phyloP scores from a whole-genome alignment of 2,329 filamentous ascomycete genomes.

The Scedosporium dehoogii region DNA sequence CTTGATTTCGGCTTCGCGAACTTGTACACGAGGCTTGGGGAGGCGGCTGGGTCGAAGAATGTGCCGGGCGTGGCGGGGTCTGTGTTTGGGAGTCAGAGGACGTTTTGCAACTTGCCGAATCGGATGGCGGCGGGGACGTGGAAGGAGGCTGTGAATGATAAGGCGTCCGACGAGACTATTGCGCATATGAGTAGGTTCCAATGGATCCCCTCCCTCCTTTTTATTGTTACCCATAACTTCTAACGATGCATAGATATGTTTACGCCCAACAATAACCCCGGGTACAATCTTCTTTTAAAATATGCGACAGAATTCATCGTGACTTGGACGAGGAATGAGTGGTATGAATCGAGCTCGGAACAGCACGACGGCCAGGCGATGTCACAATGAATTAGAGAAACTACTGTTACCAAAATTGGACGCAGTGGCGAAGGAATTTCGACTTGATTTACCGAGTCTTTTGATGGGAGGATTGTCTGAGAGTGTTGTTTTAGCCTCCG shows the following conservation, averaged over 20 bases:
- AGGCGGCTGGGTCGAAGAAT: constrained; percentile 47
- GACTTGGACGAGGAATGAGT: constrained; percentile 54
- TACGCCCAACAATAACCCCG: constrained; percentile 59
- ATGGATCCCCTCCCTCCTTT: neutral
- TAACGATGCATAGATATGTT: constrained; percentile 52
- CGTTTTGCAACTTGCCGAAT: constrained; percentile 77
- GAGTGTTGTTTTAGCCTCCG: too few relatives aligned
- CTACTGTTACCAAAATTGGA: neutral
- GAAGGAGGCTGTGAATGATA: constrained; percentile 67
- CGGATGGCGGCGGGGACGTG: constrained; percentile 46
- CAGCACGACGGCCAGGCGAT: neutral
- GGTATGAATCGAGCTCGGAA: constrained; percentile 46
- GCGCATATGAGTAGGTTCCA: constrained; percentile 63
- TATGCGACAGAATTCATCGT: constrained; percentile 56
- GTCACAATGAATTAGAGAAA: neutral
- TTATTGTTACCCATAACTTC: neutral
- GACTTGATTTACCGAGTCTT: neutral
- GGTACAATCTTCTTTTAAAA: constrained; percentile 57
- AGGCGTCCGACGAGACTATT: constrained; percentile 64
- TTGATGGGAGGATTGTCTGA: too few relatives aligned
- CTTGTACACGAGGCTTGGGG: constrained; percentile 76
- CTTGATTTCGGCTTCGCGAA: constrained; percentile 71
- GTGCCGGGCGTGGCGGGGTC: constrained; percentile 36
- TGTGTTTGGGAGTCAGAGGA: constrained; percentile 61
- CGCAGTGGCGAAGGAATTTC: neutral